Conservation (phyloP, 805 yeast genomes). For the Candida coleopterorum region DNA sequence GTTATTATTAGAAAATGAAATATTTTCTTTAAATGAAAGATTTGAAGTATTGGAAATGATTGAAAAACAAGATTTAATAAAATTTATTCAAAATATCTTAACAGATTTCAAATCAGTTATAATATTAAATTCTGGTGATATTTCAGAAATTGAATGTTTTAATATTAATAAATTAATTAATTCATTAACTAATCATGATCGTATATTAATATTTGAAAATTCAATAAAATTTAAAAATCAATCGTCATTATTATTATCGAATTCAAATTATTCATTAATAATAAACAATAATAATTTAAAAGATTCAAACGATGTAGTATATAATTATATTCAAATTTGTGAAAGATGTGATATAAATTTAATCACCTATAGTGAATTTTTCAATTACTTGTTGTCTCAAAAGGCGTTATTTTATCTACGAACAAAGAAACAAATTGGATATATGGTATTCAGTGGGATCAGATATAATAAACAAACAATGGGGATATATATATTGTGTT, state of each 20-base stretch:
- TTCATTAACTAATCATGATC: constrained; percentile 21
- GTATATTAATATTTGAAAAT: neutral
- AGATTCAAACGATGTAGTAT: constrained; percentile 51
- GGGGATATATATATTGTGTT: constrained; percentile 55
- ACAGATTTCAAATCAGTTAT: constrained; percentile 27
- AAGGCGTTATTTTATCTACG: constrained; percentile 46
- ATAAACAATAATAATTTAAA: constrained; percentile 26
- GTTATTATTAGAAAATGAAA: constrained; percentile 50
- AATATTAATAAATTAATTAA: constrained; percentile 19
- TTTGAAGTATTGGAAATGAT: constrained; percentile 51
- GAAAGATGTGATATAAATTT: constrained; percentile 27
- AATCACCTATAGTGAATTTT: constrained; percentile 41
- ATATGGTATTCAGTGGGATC: constrained; percentile 54
- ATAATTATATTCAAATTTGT: constrained; percentile 57
- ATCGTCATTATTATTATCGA: constrained; percentile 27
- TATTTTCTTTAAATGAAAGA: constrained; percentile 53
- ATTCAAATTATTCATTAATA: constrained; percentile 21
- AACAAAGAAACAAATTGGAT: constrained; percentile 56
- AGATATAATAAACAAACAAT: constrained; percentile 46
- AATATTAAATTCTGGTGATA: constrained; percentile 51
- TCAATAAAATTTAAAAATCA: constrained; percentile 16
- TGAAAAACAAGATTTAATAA: constrained; percentile 29
- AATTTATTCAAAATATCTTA: constrained; percentile 24
- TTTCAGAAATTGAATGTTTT: constrained; percentile 9
- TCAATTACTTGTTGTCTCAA: constrained; percentile 43